Percentiles rank a stretch among this genome's conserved stretches.
Evolutionary conservation across 2,329 filamentous ascomycete species (phyloP).

Genomic region (Corinectria fuckeliana): DNA sequence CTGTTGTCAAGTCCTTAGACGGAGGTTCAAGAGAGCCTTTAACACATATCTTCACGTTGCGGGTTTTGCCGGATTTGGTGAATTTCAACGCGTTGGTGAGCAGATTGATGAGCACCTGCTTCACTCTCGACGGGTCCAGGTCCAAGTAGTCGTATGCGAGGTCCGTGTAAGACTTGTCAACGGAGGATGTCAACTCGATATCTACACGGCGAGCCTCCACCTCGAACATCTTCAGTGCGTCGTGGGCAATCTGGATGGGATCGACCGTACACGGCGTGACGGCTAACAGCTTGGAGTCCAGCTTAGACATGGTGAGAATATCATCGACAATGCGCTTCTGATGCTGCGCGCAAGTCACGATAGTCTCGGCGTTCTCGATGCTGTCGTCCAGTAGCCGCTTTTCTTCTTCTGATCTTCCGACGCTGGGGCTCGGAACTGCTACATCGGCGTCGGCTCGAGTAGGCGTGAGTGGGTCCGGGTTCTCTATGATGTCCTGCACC

Average conservation of each 20-base stretch:
- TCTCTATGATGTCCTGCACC: conserved; percentile 49
- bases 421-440: conserved; percentile 1
- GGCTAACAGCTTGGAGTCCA: conserved; percentile 76
- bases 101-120: conserved; percentile 82
- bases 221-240: conserved; percentile 79
- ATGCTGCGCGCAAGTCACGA: conserved; percentile 78
- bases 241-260: conserved; percentile 69
- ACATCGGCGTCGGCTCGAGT: conserved; percentile 19
- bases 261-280: conserved; percentile 75
- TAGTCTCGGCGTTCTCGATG: conserved; percentile 78
- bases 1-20: conserved; percentile 50
- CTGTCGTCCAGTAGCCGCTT: conserved; percentile 61
- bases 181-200: conserved; percentile 69
- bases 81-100: conserved; percentile 86
- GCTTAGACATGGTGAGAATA: conserved; percentile 74
- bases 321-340: conserved; percentile 83
- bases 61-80: conserved; percentile 67
- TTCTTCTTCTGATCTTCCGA: conserved; percentile 43
- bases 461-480: conserved; percentile 34
- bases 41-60: conserved; percentile 59
- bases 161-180: conserved; percentile 66
- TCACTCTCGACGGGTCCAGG: conserved; percentile 75
- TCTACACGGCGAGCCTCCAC: conserved; percentile 73
- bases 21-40: conserved; percentile 51
- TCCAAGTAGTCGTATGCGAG: conserved; percentile 69